These are phyloP conservation scores for Atractiella rhizophila DNA, from an alignment of 768 basidiomycete genomes.

Conservation along the genomic window DNA sequence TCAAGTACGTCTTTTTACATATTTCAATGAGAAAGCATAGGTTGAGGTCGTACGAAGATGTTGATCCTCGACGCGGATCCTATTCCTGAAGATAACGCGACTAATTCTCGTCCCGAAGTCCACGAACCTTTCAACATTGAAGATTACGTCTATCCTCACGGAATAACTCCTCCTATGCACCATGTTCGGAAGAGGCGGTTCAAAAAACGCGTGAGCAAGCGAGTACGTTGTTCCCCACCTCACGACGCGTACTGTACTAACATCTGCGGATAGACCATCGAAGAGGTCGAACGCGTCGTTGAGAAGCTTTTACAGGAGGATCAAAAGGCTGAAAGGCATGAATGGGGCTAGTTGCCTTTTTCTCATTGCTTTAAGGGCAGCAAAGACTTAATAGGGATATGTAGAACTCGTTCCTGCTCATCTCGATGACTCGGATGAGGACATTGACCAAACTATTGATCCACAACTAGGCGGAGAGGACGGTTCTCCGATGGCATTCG, in stretches of 20 bases:
- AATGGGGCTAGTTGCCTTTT: neutral
- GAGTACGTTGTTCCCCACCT: slow-evolving; percentile 29
- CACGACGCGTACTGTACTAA: neutral
- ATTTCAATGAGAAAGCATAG: neutral
- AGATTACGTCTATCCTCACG: slow-evolving; percentile 93
- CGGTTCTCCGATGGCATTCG: too few species aligned
- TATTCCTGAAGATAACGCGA: slow-evolving; percentile 29
- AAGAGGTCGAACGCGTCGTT: slow-evolving; percentile 80
- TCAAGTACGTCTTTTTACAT: slow-evolving; percentile 34
- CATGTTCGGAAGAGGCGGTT: slow-evolving; percentile 77
- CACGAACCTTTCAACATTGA: slow-evolving; percentile 56
- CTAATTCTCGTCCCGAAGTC: slow-evolving; percentile 31
- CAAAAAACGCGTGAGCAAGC: slow-evolving; percentile 58
- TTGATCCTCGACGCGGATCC: slow-evolving; percentile 43
- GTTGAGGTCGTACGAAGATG: slow-evolving; percentile 36
- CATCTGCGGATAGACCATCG: slow-evolving; percentile 41
- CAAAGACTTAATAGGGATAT: too few species aligned
- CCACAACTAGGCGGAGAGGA: too few species aligned
- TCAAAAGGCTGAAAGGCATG: slow-evolving; percentile 28
- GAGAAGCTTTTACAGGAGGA: slow-evolving; percentile 64
- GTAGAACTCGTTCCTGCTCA: too few species aligned
- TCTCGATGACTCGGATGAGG: too few species aligned
- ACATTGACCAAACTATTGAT: too few species aligned
- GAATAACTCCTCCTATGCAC: slow-evolving; percentile 73
- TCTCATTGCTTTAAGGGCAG: too few species aligned